Conservation (phyloP, 768 basidiomycete genomes). For the Calvatia gigantea region DNA sequence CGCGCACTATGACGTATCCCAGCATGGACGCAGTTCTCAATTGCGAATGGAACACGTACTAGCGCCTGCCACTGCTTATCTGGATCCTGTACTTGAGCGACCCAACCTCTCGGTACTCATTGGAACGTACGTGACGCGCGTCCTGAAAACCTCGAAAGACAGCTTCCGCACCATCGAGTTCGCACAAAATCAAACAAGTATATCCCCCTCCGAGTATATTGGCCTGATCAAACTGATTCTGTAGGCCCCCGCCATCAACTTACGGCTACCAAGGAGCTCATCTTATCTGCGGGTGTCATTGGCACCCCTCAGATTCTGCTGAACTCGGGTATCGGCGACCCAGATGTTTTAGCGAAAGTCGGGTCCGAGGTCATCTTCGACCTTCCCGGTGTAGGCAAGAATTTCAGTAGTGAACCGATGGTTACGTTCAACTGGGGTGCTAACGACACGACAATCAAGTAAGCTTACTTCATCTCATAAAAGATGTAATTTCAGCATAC, state of each 20-base stretch:
- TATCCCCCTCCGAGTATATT: not conserved
- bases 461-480: not conserved
- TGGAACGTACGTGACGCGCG: not conserved
- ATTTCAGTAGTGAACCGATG: constrained; percentile 3
- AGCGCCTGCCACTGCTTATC: constrained; percentile 9
- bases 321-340: constrained; percentile 7
- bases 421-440: constrained; percentile 4
- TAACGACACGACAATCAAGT: constrained; percentile 1
- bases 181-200: not conserved
- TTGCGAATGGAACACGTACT: constrained; percentile 10
- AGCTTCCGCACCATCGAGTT: constrained; percentile 4
- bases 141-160: not conserved
- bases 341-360: not conserved
- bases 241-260: constrained; percentile 1
- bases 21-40: constrained; percentile 9
- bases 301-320: constrained; percentile 4
- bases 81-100: constrained; percentile 3
- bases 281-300: constrained; percentile 2
- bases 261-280: not conserved
- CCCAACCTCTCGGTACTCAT: constrained; percentile 9
- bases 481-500: not conserved
- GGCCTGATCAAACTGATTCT: too few relatives aligned
- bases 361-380: not conserved
- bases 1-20: not conserved
- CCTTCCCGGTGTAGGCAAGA: constrained; percentile 3